Evolutionary conservation across 2,329 filamentous ascomycete species (phyloP), one percentile per base, ranked within the genome.

Genomic region (Hymenoscyphus repandus): DNA sequence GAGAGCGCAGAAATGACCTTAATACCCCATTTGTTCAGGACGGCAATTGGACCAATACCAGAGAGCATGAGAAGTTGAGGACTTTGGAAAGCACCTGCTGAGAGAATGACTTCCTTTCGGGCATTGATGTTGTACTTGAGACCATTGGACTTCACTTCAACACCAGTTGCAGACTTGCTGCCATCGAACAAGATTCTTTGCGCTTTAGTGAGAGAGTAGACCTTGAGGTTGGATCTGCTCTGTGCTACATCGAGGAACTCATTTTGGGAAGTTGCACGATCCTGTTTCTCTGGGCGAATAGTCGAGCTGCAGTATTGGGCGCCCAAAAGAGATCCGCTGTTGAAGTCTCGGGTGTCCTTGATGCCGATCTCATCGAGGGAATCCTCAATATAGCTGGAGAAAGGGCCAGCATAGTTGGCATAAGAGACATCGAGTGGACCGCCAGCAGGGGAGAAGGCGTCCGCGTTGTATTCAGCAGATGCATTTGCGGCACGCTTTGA

Each of bases 41-140:
- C 69, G 0, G 64, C 61, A 1, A 63, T 64, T 1, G 72, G 69
- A 0, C 75, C 75, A 22, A 79, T 67, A 49, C 54, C 55, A 15
- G 52, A 55, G 11, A 57, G 49, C 53, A 59, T 57, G 20, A 62
- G 53, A 3, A 78, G 67, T 55, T 79, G 75, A 0, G 75, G 75
- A 5, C 73, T 72, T 59, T 76, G 74, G 61, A 77, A 76, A 2
- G 70, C 66, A 11, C 77, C 76, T 1, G 72, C 74, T 0, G 72
- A 70, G 10, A 79, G 52, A 37, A 79, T 77, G 13, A 63, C 50
- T 42, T 62, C 58, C 43, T 58, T 58, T 2, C 38, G 51, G 3
- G 58, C 61, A n/a, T 45, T 39, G 20, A 62, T 42, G 2, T 49
- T 57, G 33, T 50, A 62, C 11, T 47, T 31, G 12, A 49, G n/a